Evolutionary conservation across 257 asterid species (phyloP).

Genomic region (Verbena officinalis): DNA sequence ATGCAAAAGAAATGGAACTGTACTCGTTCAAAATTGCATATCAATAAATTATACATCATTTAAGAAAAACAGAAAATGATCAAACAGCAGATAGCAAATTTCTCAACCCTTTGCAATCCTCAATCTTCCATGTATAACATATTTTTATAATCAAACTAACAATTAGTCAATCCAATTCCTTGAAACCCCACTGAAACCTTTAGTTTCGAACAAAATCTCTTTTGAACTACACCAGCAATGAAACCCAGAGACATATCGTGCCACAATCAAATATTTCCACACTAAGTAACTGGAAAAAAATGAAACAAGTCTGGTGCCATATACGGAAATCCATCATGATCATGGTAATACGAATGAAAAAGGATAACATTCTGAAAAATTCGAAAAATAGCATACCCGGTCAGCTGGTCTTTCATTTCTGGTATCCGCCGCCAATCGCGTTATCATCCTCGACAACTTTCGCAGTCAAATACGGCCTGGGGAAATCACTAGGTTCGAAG

Average conservation of each 20-base stretch:
- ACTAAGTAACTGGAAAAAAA: not conserved
- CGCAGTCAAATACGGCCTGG: constrained; percentile 69
- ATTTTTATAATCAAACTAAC: not conserved
- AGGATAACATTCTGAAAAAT: no score
- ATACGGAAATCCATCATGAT: not conserved
- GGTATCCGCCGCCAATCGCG: constrained; percentile 73
- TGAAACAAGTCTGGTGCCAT: not conserved
- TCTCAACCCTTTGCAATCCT: not conserved
- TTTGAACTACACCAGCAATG: not conserved
- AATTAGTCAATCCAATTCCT: not conserved
- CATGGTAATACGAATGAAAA: no score
- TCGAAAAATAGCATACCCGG: not conserved
- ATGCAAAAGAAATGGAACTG: not conserved
- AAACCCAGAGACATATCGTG: not conserved
- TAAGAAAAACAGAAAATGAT: not conserved
- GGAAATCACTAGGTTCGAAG: constrained; percentile 67
- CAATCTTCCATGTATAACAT: not conserved
- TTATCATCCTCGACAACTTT: constrained; percentile 29
- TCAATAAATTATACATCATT: not conserved
- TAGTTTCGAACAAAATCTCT: not conserved
- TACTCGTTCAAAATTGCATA: not conserved
- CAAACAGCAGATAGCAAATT: not conserved
- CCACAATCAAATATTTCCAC: not conserved
- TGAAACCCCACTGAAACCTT: not conserved
- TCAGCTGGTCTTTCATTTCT: not conserved